Evolutionary conservation across 257 asterid genomes (phyloP), one percentile per base, ranked within the genome.

Genomic region (Hygrophila difformis): DNA sequence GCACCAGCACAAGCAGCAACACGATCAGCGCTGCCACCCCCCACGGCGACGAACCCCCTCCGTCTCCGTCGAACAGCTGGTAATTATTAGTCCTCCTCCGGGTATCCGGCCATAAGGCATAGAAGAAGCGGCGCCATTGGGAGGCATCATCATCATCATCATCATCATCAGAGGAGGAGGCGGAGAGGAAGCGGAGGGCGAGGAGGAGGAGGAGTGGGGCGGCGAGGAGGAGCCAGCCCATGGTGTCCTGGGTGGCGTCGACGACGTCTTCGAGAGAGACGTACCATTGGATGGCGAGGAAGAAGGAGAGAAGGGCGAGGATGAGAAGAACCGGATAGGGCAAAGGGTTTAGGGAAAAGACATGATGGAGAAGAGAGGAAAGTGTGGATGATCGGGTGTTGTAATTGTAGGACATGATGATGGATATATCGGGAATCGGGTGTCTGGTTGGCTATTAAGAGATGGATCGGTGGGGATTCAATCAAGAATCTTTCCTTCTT

Each of bases 201-300:
- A 89, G 47, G 34, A 89, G 70, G 19, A 89, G 37, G 14, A 79
- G 56, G 0, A 85, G 65, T 4, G 98, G 93, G 16, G 69, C 73
- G 5, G 71, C 83, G 55, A 89, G 57, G 4, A 85, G 65, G 21
- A 71, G 16, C 96, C 94, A 82, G 13, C 96, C 96, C 84, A 85
- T 65, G 72, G 53, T 55, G 47, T 71, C 88, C 67, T 82, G 85
- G 0, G 96, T 53, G 39, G 93, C 44, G 56, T 89, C 97, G 13
- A 85, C 82, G 24, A 66, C 68, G 8, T 68, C 68, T 12, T 85
- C 93, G 72, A 63, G 77, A 0, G 96, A 75, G 12, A 85, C 77
- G 69, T 79, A 85, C 91, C 85, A 85, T 52, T 82, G 84, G 34
- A 89, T 56, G 34, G 86, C 88, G 40, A 89, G 92, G 60, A 89